Conservation (phyloP, 306 rosid species). For the Luffa acutangula region DNA sequence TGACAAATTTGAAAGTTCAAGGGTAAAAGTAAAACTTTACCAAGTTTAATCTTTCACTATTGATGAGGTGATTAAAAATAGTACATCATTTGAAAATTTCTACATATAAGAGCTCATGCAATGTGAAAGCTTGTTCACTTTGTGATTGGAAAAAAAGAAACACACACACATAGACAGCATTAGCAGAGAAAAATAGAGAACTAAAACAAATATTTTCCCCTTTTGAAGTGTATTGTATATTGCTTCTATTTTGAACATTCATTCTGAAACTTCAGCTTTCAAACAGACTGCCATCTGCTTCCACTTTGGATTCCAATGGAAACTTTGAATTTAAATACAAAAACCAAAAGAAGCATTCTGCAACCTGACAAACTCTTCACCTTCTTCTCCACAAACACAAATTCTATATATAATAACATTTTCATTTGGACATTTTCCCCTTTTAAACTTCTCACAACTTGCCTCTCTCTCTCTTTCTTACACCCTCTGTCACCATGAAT, state of each 20-base stretch:
- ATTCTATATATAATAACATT: background rate
- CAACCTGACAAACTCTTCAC: background rate
- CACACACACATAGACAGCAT: no score
- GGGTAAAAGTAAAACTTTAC: no score
- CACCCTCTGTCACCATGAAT: background rate
- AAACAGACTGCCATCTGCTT: background rate
- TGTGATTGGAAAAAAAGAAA: no score
- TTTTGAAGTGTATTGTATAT: background rate
- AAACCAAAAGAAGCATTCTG: background rate
- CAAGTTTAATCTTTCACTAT: no score
- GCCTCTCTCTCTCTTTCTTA: background rate
- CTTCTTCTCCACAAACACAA: background rate
- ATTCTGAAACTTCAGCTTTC: background rate
- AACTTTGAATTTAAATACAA: background rate
- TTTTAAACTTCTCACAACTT: background rate
- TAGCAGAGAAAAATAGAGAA: background rate
- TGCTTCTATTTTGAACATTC: background rate
- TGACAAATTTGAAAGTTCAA: no score
- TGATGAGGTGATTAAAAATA: no score
- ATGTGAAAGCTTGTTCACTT: no score
- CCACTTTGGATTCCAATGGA: conserved; percentile 5
- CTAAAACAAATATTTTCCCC: background rate
- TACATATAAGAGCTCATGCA: no score
- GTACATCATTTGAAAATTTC: no score
- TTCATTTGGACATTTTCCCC: background rate